A percentile compares a stretch with the other conserved stretches of the same genome.
Evolutionary conservation across 768 basidiomycete species (phyloP).

Genomic region (Rhizopogon vulgaris): DNA sequence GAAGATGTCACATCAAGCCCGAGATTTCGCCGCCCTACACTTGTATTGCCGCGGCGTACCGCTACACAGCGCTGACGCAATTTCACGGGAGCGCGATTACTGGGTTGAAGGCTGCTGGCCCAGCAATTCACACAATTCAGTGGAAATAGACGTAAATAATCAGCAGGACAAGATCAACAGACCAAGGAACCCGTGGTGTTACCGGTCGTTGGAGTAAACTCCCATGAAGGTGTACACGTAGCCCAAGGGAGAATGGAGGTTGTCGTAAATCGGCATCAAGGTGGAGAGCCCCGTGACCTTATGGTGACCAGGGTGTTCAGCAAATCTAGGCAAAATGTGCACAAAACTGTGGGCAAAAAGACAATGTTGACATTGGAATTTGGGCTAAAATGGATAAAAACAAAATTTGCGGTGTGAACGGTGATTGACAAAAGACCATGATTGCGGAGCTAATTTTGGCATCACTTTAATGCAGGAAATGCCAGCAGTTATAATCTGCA

Average conservation of each 20-base stretch:
- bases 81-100: neutral
- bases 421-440: neutral
- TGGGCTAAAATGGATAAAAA: neutral
- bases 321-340: neutral
- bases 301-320: neutral
- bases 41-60: neutral
- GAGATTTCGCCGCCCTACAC: neutral
- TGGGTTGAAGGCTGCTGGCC: neutral
- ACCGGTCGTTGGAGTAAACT: neutral
- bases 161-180: neutral
- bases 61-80: neutral
- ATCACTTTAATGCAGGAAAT: neutral
- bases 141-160: neutral
- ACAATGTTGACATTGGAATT: neutral
- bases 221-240: neutral
- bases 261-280: neutral
- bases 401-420: neutral
- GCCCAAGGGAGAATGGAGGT: neutral
- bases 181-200: neutral
- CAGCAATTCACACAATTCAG: neutral
- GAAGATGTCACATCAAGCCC: neutral
- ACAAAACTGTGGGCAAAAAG: neutral
- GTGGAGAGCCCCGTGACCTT: neutral
- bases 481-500: conserved; percentile 1
- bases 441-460: neutral